phyloP scores from a whole-genome alignment of 306 rosid species.

The Nissolia schottii region DNA sequence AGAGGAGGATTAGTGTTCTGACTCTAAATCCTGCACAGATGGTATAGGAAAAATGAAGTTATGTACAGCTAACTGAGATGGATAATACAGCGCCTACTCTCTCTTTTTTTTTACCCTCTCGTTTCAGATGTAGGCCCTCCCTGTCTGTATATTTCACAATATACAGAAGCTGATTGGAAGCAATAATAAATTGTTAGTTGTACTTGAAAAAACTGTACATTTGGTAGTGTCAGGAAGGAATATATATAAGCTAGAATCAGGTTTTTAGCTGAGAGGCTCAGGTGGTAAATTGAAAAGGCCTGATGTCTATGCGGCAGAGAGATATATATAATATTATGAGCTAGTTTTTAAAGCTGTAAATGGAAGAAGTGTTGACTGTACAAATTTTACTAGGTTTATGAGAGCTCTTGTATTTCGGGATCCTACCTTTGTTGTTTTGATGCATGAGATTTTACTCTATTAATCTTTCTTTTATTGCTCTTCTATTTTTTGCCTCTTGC shows the following conservation, averaged over 20 bases:
- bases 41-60: slow-evolving; percentile 51
- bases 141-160: slow-evolving; percentile 33
- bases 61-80: slow-evolving; percentile 94
- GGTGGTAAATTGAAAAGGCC: slow-evolving; percentile 42
- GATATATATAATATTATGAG: slow-evolving; percentile 30
- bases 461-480: neutral
- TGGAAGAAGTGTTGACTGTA: slow-evolving; percentile 31
- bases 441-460: slow-evolving; percentile 19
- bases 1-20: slow-evolving; percentile 91
- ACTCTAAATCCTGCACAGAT: slow-evolving; percentile 64
- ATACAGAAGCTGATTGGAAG: slow-evolving; percentile 44
- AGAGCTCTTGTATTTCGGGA: slow-evolving; percentile 25
- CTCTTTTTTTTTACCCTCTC: slow-evolving; percentile 13
- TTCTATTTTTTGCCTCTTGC: neutral
- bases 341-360: slow-evolving; percentile 37
- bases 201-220: slow-evolving; percentile 89
- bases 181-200: slow-evolving; percentile 56
- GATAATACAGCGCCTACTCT: slow-evolving; percentile 46
- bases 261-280: slow-evolving; percentile 35
- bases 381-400: slow-evolving; percentile 30
- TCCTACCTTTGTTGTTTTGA: slow-evolving; percentile 12
- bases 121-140: slow-evolving; percentile 29
- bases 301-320: slow-evolving; percentile 47
- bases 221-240: slow-evolving; percentile 58
- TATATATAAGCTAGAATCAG: slow-evolving; percentile 68